Percentiles rank a stretch among this genome's conserved stretches.
phyloP scores from a whole-genome alignment of 139 green algal species.

The Micractinium sp. region DNA sequence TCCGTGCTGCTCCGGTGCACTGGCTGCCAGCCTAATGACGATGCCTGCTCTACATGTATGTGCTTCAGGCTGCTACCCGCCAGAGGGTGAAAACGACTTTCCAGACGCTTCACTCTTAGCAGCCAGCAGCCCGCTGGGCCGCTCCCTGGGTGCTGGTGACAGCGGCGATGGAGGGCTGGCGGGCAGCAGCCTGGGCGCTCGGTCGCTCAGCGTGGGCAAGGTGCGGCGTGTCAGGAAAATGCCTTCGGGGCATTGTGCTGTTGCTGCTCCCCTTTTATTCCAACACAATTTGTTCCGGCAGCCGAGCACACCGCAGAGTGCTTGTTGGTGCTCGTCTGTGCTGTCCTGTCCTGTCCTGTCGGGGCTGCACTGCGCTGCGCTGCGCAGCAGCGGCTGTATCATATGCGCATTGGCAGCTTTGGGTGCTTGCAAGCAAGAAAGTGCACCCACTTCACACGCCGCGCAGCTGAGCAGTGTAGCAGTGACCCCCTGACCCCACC shows the following conservation, averaged over 20 bases:
- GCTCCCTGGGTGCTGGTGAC: neutral
- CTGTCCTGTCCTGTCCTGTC: no score
- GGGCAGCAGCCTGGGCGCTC: neutral
- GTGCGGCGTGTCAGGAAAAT: no score
- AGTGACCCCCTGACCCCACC: neutral
- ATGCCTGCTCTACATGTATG: neutral
- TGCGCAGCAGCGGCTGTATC: no score
- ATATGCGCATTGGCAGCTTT: neutral
- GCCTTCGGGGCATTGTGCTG: neutral
- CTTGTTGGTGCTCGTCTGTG: no score
- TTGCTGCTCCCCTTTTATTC: neutral
- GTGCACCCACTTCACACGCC: neutral
- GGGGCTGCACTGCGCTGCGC: no score
- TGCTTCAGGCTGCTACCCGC: conserved; percentile 11
- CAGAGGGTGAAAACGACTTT: neutral
- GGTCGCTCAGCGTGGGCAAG: neutral
- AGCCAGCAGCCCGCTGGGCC: neutral
- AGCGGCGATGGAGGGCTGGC: neutral
- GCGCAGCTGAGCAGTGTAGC: neutral
- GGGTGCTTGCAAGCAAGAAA: neutral
- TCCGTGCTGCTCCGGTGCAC: no score
- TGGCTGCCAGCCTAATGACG: no score
- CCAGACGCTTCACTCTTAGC: neutral
- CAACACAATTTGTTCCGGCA: neutral
- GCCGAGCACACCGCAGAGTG: no score